Evolutionary conservation across 2,329 filamentous ascomycete genomes (phyloP).

Genomic region (Shiraia sp.): DNA sequence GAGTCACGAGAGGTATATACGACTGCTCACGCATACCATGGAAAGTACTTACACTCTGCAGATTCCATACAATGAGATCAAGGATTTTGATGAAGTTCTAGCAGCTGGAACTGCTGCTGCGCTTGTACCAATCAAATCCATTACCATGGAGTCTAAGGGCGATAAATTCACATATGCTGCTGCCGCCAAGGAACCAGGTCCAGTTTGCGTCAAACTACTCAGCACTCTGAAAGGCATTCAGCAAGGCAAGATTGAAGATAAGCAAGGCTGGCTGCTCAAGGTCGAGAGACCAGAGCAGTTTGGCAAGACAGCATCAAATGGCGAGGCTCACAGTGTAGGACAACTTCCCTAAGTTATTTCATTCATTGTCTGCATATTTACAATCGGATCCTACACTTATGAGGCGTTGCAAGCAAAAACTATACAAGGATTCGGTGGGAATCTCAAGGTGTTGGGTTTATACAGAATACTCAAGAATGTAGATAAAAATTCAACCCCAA

Average conservation of each 20-base stretch:
- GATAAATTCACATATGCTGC: constrained; percentile 61
- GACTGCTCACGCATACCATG: neutral
- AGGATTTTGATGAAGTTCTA: constrained; percentile 75
- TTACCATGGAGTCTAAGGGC: constrained; percentile 68
- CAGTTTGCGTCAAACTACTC: constrained; percentile 72
- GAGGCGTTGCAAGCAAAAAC: neutral
- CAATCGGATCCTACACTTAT: neutral
- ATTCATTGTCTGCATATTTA: neutral
- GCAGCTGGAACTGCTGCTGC: constrained; percentile 91
- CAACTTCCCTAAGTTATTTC: constrained; percentile 32
- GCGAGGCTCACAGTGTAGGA: constrained; percentile 36
- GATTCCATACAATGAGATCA: constrained; percentile 69
- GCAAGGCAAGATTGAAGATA: constrained; percentile 75
- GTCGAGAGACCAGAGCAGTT: constrained; percentile 48
- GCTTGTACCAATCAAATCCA: constrained; percentile 88
- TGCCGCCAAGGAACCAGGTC: constrained; percentile 70
- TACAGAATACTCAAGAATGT: neutral
- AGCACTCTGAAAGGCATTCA: constrained; percentile 83
- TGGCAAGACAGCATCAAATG: constrained; percentile 26
- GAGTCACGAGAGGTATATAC: constrained; percentile 69
- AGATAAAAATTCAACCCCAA: neutral
- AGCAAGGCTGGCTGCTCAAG: constrained; percentile 70
- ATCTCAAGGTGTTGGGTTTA: neutral
- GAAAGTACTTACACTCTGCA: constrained; percentile 31
- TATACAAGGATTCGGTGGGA: neutral